Evolutionary conservation across 805 yeast genomes (phyloP).

Genomic region (Teunomyces funiuensis): DNA sequence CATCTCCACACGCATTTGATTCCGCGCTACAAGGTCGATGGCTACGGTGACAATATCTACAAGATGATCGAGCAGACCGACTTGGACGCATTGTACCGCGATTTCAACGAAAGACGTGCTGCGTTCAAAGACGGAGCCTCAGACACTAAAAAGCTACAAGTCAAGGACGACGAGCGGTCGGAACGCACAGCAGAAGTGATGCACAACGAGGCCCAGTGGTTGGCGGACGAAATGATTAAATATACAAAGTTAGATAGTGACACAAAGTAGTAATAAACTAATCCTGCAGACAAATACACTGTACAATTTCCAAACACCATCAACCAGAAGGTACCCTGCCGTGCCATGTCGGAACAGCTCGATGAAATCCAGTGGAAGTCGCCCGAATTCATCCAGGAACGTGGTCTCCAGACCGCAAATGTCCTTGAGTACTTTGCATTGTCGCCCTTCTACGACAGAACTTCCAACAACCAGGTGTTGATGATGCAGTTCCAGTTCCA

Average conservation of each 20-base stretch:
- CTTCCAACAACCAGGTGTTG: conserved; percentile 90
- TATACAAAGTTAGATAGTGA: too few relatives aligned
- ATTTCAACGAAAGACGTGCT: conserved; percentile 17
- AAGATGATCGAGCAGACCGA: conserved; percentile 57
- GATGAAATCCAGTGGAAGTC: conserved; percentile 97
- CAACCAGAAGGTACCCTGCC: too few relatives aligned
- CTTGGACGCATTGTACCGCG: conserved; percentile 34
- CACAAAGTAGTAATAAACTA: too few relatives aligned
- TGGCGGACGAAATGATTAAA: not conserved
- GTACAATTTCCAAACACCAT: too few relatives aligned
- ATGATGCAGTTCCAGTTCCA: conserved; percentile 94
- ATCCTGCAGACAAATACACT: too few relatives aligned
- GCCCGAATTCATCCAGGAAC: conserved; percentile 94
- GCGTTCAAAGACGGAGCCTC: not conserved
- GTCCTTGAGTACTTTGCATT: conserved; percentile 91
- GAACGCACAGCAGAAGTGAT: conserved; percentile 64
- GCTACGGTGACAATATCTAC: conserved; percentile 66
- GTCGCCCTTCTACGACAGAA: conserved; percentile 92
- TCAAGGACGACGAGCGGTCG: conserved; percentile 50
- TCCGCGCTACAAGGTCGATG: conserved; percentile 69
- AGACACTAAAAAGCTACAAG: conserved; percentile 19
- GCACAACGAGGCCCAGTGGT: conserved; percentile 61
- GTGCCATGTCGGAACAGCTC: conserved; percentile 44
- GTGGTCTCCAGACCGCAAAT: conserved; percentile 83
- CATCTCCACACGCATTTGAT: conserved; percentile 93